Base-by-base conservation (phyloP, 2,329 filamentous ascomycete species). In the Gnomoniopsis sp. region DNA sequence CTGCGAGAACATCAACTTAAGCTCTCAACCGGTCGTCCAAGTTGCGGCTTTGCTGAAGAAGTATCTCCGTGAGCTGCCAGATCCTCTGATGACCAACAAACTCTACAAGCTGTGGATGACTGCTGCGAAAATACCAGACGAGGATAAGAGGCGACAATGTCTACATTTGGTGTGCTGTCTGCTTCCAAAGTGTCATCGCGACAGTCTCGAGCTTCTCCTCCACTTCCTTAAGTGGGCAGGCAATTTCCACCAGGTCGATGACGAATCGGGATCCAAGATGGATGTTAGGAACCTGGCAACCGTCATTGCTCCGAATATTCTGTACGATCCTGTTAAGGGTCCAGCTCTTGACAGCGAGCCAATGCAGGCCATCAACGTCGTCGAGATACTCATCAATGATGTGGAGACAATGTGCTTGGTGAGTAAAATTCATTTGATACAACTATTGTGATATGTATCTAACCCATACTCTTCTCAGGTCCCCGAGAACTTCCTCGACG, bases 361-460 rank as follows among this genome's bases (percentile, higher is more conserved):
- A 62, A 97, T 98, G 77, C 84, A 90, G 68, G 92, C 93, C 33
- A 97, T 99, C 62, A 90, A 95, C 68, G 93, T 95, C 17, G 91
- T 99, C 26, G 89, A 96, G 71, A 88, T 89, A 61, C 80, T 99
- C 65, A 97, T 99, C 67, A 87, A 90, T 67, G 91, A 89, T 71
- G 97, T 97, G 65, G 95, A 98, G 72, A 88, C 91, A 72, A 96
- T 99, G 88, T 98, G 93, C 71, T 88, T 97, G 85, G 95, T 97
- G 83, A 76, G 89, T 79, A 11, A 41, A 26, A 19, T 43, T 50
- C 15, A 38, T n/a, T 46, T 21, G 47, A 15, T 53, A 6, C 19
- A 14, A 23, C 8, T 3, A 30, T 6, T 3, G 3, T 22, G 23
- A 7, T n/a, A 44, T 58, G 41, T 23, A 52, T 62, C 54, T 74